phyloP scores from a whole-genome alignment of 352 stramenopile genomes.

The Hyaloperonospora brassicae region DNA sequence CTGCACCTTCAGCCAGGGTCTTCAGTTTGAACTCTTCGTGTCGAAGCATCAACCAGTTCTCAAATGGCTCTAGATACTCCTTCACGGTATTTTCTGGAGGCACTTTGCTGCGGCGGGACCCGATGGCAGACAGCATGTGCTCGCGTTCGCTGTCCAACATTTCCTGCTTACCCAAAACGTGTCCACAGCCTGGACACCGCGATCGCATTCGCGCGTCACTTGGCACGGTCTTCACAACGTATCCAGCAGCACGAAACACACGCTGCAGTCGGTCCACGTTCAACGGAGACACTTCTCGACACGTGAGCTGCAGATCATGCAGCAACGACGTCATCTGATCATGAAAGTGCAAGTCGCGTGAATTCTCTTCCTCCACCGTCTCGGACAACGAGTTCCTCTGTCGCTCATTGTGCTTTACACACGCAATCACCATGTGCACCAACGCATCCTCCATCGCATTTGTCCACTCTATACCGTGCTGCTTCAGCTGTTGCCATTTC shows the following conservation, averaged over 20 bases:
- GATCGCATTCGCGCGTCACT: constrained; percentile 36
- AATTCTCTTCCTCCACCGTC: not conserved
- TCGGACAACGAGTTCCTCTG: constrained; percentile 10
- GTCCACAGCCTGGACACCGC: constrained; percentile 34
- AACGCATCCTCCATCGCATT: constrained; percentile 63
- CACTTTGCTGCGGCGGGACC: constrained; percentile 44
- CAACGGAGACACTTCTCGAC: constrained; percentile 40
- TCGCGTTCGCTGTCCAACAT: constrained; percentile 32
- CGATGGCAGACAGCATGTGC: constrained; percentile 49
- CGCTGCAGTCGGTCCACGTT: constrained; percentile 40
- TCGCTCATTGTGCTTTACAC: constrained; percentile 24
- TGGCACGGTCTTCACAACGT: constrained; percentile 25
- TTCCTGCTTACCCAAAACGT: constrained; percentile 35
- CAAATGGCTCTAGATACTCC: constrained; percentile 55
- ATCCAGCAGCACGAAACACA: constrained; percentile 34
- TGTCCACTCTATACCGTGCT: constrained; percentile 58
- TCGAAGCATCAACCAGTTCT: constrained; percentile 46
- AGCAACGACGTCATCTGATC: constrained; percentile 55
- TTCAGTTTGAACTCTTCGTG: constrained; percentile 25
- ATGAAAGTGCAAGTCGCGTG: constrained; percentile 24
- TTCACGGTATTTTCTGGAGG: constrained; percentile 32
- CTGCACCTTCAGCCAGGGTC: constrained; percentile 16
- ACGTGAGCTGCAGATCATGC: constrained; percentile 46
- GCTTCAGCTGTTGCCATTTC: constrained; percentile 53
- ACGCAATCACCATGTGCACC: constrained; percentile 57